phyloP scores from a whole-genome alignment of 2,329 filamentous ascomycete species.

The Ophiocordyceps camponoti-saundersi region DNA sequence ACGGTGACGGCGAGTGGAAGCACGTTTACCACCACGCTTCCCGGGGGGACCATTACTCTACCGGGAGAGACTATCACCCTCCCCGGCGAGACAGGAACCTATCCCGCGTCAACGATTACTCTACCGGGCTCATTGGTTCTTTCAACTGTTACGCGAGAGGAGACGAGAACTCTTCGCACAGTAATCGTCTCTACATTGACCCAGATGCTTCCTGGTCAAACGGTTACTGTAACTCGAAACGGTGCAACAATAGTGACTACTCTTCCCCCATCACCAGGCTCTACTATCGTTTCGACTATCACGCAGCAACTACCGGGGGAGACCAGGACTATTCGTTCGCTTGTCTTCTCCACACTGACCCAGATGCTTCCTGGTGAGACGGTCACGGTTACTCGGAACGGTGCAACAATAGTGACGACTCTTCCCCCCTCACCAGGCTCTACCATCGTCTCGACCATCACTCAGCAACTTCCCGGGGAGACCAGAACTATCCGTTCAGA shows the following conservation, averaged over 20 bases:
- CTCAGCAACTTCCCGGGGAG: not conserved
- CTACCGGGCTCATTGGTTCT: too few species aligned
- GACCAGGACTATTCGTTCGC: not conserved
- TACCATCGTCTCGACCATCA: too few species aligned
- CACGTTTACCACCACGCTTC: not conserved
- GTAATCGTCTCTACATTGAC: not conserved
- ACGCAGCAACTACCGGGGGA: conserved; percentile 1
- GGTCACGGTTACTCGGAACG: not conserved
- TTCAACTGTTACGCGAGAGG: conserved; percentile 1
- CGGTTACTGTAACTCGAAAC: not conserved
- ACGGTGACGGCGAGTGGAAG: not conserved
- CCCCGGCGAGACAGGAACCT: not conserved
- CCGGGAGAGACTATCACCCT: conserved; percentile 2
- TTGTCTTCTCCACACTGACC: not conserved
- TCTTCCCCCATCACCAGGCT: not conserved
- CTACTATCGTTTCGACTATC: not conserved
- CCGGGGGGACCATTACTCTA: conserved; percentile 2
- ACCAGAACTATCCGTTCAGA: not conserved
- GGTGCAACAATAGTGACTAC: not conserved
- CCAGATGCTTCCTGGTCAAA: not conserved
- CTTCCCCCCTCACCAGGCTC: not conserved
- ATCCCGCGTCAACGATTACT: conserved; percentile 2
- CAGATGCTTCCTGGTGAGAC: not conserved
- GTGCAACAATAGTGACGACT: not conserved
- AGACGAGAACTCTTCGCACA: not conserved